Evolutionary conservation across 202 grass and related monocot species (phyloP).

Genomic region (Alloteropsis angusta): DNA sequence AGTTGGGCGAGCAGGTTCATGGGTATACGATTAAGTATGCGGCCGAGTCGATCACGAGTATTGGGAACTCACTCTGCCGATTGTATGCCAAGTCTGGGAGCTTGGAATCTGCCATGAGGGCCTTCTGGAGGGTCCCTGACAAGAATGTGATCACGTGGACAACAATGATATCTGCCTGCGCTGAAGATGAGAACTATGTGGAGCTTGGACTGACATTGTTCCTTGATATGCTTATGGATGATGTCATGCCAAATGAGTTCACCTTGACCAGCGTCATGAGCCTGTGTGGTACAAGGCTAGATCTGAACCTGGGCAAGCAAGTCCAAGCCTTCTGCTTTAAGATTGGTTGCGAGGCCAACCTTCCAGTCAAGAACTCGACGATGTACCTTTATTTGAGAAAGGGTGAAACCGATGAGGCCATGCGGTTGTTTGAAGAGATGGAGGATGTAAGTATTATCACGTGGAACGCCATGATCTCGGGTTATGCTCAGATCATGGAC

Average conservation of each 20-base stretch:
- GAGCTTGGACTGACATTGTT: conserved; percentile 63
- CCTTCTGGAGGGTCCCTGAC: conserved; percentile 41
- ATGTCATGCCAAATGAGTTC: conserved; percentile 51
- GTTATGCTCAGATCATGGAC: conserved; percentile 63
- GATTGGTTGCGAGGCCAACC: conserved; percentile 38
- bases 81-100: conserved; percentile 59
- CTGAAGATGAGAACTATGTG: conserved; percentile 38
- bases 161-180: conserved; percentile 59
- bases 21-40: conserved; percentile 54
- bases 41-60: conserved; percentile 35
- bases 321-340: conserved; percentile 73
- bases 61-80: conserved; percentile 56
- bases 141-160: conserved; percentile 90
- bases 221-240: conserved; percentile 54
- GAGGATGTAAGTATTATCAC: conserved; percentile 51
- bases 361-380: conserved; percentile 62
- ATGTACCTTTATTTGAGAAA: conserved; percentile 83
- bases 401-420: conserved; percentile 51
- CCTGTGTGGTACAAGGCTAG: conserved; percentile 45
- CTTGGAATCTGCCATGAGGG: conserved; percentile 40
- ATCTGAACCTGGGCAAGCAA: conserved; percentile 64
- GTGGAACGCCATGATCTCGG: conserved; percentile 69
- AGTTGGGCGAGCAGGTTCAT: conserved; percentile 66
- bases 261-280: conserved; percentile 69
- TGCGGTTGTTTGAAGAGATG: conserved; percentile 57